Base-by-base conservation (phyloP, 306 rosid genomes). In the Cercis canadensis region DNA sequence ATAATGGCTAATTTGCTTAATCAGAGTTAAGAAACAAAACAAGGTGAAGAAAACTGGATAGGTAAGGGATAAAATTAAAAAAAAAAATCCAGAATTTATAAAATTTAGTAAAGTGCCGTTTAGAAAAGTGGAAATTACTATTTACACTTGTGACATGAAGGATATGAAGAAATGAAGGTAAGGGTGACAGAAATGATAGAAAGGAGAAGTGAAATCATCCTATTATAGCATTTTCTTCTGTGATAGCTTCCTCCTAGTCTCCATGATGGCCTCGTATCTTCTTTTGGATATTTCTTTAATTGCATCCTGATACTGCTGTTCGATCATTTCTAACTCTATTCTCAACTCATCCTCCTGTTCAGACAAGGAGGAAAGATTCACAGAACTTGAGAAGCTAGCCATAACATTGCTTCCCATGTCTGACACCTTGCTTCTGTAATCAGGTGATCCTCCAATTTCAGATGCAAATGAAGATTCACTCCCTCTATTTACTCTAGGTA, bases 261-360 rank as follows among this genome's bases (percentile, higher is more conserved):
- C 84, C 76, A 70, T 37, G 69, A 84, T 79, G 47, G 92, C 87
- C 52, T 67, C 59, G 7, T 61, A 10, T 70, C 71, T 84, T 77
- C 44, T 74, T 31, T 21, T 65, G 12, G 66, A 84, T 36, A 80
- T 72, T 36, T 79, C 87, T 67, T 71, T 77, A 8, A 84, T 54
- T 40, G 79, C 85, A 17, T 76, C 79, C 40, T 63, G 71, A 59
- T 73, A 84, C 49, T 74, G 73, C 29, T 74, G 80, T 64, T 87
- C 92, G 34, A 87, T 87, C 72, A 36, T 49, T 64, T 79, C 82
- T 64, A 87, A 53, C 73, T 84, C 85, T 68, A 10, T 7, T 77
- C 55, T 74, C 57, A 87, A 71, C 65, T 84, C 87, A 46, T 71
- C 78, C 11, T 77, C 82, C 17, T 4, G 43, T 6, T 61, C 70